phyloP scores from a whole-genome alignment of 73 alveolate species.

The Strombidium stylifer region DNA sequence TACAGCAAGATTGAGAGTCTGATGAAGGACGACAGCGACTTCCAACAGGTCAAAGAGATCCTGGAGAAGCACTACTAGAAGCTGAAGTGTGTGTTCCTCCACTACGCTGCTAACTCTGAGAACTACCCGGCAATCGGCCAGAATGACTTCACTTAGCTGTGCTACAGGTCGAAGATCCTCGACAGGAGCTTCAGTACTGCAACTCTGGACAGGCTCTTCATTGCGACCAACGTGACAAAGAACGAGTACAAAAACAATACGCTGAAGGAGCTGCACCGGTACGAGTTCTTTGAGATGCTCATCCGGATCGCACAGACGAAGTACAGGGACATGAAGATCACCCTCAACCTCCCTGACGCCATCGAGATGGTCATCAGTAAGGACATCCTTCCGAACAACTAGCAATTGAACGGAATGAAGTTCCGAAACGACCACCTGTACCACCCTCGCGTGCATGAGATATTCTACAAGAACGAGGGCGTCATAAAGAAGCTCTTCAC shows the following conservation, averaged over 20 bases:
- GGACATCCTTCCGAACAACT: slow-evolving; percentile 36
- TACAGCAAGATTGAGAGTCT: slow-evolving; percentile 45
- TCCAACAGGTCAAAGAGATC: slow-evolving; percentile 16
- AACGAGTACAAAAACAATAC: slow-evolving; percentile 20
- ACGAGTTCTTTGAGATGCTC: slow-evolving; percentile 64
- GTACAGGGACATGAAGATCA: slow-evolving; percentile 22
- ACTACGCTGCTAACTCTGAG: slow-evolving; percentile 15
- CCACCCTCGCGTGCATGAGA: slow-evolving; percentile 32
- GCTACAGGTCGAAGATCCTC: slow-evolving; percentile 52
- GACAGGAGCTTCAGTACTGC: slow-evolving; percentile 47
- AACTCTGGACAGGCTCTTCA: slow-evolving; percentile 53
- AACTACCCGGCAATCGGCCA: slow-evolving; percentile 49
- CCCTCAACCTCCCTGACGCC: slow-evolving; percentile 33
- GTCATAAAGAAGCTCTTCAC: slow-evolving; percentile 19
- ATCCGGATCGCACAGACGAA: slow-evolving; percentile 60
- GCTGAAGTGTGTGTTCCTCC: slow-evolving; percentile 12
- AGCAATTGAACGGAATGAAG: slow-evolving; percentile 3
- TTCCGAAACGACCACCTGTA: slow-evolving; percentile 50
- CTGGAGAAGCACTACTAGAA: slow-evolving; percentile 13
- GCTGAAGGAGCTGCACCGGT: slow-evolving; percentile 52
- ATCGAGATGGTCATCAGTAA: slow-evolving; percentile 44
- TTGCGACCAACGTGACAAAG: slow-evolving; percentile 56
- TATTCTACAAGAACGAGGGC: slow-evolving; percentile 29
- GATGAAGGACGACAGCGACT: slow-evolving; percentile 35
- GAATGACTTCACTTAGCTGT: slow-evolving; percentile 48